Evolutionary conservation across 495 filamentous ascomycete genomes (phyloP).

Genomic region (Penicillium fimorum): DNA sequence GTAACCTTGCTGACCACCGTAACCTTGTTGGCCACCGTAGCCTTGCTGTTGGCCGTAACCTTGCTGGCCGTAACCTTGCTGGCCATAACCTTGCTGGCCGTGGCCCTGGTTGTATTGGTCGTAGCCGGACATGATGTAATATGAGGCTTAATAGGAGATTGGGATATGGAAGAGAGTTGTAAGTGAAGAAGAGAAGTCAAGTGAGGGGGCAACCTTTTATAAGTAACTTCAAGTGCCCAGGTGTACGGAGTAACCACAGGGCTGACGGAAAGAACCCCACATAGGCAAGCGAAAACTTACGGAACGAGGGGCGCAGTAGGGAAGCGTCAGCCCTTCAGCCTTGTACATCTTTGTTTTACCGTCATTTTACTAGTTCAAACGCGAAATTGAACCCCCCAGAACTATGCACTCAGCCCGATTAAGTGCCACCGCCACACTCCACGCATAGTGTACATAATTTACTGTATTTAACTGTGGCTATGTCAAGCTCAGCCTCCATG

Average conservation of each 20-base stretch:
- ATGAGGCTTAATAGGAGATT: slow-evolving; percentile 3
- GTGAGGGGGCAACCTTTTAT: slow-evolving; percentile 27
- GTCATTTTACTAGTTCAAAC: background rate
- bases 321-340: slow-evolving; percentile 11
- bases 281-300: slow-evolving; percentile 21
- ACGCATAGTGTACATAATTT: background rate
- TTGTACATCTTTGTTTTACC: background rate
- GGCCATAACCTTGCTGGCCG: slow-evolving; percentile 20
- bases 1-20: slow-evolving; percentile 24
- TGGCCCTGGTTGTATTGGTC: slow-evolving; percentile 39
- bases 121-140: slow-evolving; percentile 45
- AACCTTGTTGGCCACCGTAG: slow-evolving; percentile 11
- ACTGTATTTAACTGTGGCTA: slow-evolving; percentile 4
- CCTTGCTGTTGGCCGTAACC: slow-evolving; percentile 29
- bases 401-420: background rate
- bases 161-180: slow-evolving; percentile 1
- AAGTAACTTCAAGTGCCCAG: too few relatives aligned
- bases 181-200: slow-evolving; percentile 14
- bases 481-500: background rate
- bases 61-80: slow-evolving; percentile 28
- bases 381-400: background rate
- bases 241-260: slow-evolving; percentile 20
- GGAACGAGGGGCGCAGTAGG: slow-evolving; percentile 16
- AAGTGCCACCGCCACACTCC: slow-evolving; percentile 11
- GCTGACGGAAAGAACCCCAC: slow-evolving; percentile 29